Percentiles rank a stretch among this genome's conserved stretches.
These are phyloP conservation scores for Crithidia sp. DNA, from an alignment of 208 protist species.

Conservation along the genomic window DNA sequence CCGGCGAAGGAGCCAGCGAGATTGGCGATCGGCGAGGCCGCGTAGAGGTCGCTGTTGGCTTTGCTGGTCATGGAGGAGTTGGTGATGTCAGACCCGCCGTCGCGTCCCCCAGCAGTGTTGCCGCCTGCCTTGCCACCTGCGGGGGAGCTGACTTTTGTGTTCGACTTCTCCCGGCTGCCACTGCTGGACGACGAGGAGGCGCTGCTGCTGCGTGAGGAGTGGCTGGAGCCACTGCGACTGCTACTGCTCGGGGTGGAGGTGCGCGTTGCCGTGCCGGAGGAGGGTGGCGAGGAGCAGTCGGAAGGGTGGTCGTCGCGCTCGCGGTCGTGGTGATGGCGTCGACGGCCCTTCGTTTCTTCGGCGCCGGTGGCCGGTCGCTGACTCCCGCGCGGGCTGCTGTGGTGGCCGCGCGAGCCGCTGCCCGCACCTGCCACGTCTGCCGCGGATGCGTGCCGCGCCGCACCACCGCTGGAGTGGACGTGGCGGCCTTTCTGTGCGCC, in stretches of 20 bases:
- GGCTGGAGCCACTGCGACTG: too few species aligned
- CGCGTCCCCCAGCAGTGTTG: not conserved
- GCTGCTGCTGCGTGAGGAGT: not conserved
- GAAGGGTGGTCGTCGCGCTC: not conserved
- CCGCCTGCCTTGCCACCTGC: not conserved
- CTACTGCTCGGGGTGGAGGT: constrained; percentile 21
- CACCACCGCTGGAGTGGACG: not conserved
- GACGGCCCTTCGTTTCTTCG: not conserved
- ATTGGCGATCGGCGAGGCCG: not conserved
- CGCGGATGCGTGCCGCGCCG: not conserved
- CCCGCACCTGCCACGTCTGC: not conserved
- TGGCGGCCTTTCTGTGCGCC: not conserved
- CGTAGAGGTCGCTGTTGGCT: constrained; percentile 14
- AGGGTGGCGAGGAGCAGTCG: constrained; percentile 8
- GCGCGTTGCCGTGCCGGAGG: constrained; percentile 5
- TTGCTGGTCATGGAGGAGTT: constrained; percentile 27
- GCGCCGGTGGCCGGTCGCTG: too few species aligned
- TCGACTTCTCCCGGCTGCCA: not conserved
- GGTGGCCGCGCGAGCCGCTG: constrained; percentile 1
- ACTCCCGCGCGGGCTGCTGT: not conserved
- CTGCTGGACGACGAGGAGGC: not conserved
- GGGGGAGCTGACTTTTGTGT: not conserved
- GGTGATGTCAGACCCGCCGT: constrained; percentile 13
- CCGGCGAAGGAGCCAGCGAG: constrained; percentile 10
- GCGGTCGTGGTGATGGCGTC: not conserved